Evolutionary conservation across 257 asterid species (phyloP).

Genomic region (Penstemon eatonii): DNA sequence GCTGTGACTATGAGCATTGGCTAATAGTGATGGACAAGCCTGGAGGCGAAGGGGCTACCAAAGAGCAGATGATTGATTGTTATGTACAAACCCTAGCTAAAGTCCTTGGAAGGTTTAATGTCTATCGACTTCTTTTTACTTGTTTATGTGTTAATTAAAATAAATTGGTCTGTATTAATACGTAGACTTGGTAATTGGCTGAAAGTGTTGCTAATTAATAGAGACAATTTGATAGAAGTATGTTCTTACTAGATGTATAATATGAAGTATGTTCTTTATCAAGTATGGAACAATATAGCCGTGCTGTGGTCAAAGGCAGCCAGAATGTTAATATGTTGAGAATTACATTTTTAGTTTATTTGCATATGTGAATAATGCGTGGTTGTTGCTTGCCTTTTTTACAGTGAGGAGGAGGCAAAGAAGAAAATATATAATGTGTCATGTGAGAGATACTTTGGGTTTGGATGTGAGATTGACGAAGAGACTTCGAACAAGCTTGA

Average conservation of each 20-base stretch:
- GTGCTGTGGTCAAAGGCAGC: background rate
- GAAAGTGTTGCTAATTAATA: no score
- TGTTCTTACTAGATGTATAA: background rate
- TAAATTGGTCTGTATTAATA: no score
- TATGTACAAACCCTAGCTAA: constrained; percentile 77
- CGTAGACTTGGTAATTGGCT: no score
- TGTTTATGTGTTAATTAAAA: background rate
- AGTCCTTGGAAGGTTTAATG: constrained; percentile 71
- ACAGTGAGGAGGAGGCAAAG: constrained; percentile 89
- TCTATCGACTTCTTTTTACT: background rate
- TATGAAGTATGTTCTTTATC: background rate
- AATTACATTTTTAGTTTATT: background rate
- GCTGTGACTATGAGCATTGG: constrained; percentile 97
- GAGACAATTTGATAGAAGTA: no score
- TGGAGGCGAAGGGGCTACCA: constrained; percentile 91
- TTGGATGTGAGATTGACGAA: constrained; percentile 96
- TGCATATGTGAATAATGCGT: background rate
- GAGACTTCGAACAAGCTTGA: constrained; percentile 95
- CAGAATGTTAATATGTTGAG: background rate
- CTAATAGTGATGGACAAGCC: constrained; percentile 97
- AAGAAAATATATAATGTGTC: constrained; percentile 90
- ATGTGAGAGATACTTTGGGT: constrained; percentile 89
- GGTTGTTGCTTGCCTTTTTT: constrained; percentile 14
- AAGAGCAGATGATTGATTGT: constrained; percentile 92
- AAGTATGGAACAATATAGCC: background rate